A percentile compares a stretch with the other conserved stretches of the same genome.
phyloP scores from a whole-genome alignment of 108 stramenopile species.

The Skeletonema costatum region DNA sequence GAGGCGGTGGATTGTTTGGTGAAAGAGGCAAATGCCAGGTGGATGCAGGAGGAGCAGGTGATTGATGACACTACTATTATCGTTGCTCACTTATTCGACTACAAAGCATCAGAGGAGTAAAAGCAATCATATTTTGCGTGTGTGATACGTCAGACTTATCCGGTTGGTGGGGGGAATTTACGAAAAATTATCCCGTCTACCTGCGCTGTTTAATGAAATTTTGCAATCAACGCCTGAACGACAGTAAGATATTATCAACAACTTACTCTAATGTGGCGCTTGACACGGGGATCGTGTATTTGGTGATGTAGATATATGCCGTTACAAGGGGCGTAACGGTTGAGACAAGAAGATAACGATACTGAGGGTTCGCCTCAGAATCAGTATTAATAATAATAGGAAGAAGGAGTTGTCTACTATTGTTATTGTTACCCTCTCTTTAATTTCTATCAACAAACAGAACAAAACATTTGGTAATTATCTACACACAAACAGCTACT shows the following conservation, averaged over 20 bases:
- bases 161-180: background rate
- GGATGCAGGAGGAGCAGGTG: constrained; percentile 98
- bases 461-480: background rate
- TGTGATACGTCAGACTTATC: background rate
- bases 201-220: background rate
- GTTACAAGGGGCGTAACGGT: background rate
- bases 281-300: background rate
- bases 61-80: constrained; percentile 99
- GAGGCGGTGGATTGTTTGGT: constrained; percentile 92
- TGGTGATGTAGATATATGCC: constrained; percentile 1
- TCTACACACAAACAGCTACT: background rate
- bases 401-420: background rate
- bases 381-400: background rate
- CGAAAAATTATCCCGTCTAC: background rate
- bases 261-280: background rate
- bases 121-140: background rate
- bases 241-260: background rate
- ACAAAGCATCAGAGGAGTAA: constrained; percentile 59
- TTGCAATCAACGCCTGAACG: background rate
- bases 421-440: too few species aligned
- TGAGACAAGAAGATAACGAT: background rate
- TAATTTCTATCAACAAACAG: background rate
- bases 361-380: background rate
- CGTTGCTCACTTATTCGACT: constrained; percentile 92
- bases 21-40: constrained; percentile 90